These are phyloP conservation scores for Nyssa sinensis DNA, from an alignment of 148 eudicot genomes.

Conservation along the genomic window DNA sequence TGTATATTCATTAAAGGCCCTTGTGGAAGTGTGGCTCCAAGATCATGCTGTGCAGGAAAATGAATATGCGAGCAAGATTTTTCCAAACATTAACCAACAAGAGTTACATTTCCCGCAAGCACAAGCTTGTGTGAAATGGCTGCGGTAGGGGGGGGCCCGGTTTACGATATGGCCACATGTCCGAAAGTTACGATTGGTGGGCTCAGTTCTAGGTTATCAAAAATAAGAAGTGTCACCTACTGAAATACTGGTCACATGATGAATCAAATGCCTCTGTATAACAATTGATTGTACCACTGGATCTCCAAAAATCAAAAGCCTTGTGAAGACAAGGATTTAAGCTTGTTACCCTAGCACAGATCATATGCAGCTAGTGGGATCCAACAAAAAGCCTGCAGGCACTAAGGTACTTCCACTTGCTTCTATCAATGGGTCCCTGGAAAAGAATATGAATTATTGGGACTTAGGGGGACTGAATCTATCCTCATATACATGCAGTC, in stretches of 20 bases:
- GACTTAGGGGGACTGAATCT: neutral
- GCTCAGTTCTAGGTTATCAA: too few relatives aligned
- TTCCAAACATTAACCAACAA: neutral
- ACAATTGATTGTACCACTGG: conserved; percentile 7
- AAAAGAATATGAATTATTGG: conserved; percentile 11
- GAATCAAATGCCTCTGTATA: neutral
- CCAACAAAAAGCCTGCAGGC: conserved; percentile 18
- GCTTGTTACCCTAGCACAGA: neutral
- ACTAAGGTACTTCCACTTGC: conserved; percentile 12
- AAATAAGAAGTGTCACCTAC: neutral
- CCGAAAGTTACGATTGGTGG: too few relatives aligned
- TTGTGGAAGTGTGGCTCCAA: neutral
- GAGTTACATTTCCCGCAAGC: too few relatives aligned
- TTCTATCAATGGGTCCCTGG: conserved; percentile 12
- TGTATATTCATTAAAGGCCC: neutral
- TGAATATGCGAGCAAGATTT: neutral
- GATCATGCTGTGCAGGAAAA: neutral
- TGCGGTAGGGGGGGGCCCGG: too few relatives aligned
- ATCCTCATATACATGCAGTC: neutral
- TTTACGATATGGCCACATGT: too few relatives aligned
- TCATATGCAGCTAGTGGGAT: conserved; percentile 2
- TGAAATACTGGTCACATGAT: conserved; percentile 5
- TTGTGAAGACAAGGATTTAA: conserved; percentile 12
- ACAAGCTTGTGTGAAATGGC: too few relatives aligned
- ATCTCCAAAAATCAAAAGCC: conserved; percentile 8